Conservation (phyloP, 2,329 filamentous ascomycete species). For the Emericellopsis cladophorae region DNA sequence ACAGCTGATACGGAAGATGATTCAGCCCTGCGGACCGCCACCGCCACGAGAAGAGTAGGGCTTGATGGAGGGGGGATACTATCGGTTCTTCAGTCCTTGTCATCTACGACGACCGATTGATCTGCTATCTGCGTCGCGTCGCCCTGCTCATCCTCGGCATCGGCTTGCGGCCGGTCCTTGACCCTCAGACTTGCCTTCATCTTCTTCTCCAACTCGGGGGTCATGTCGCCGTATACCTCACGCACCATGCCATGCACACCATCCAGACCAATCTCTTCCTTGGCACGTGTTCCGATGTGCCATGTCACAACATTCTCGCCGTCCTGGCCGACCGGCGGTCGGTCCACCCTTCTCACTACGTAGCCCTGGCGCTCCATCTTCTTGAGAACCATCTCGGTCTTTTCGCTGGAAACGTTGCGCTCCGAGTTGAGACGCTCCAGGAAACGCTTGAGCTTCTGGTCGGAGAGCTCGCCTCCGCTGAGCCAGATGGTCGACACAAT, state of each 20-base stretch:
- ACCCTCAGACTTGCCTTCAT: slow-evolving; percentile 50
- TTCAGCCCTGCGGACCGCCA: slow-evolving; percentile 48
- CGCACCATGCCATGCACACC: slow-evolving; percentile 61
- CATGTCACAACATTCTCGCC: slow-evolving; percentile 73
- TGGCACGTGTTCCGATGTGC: slow-evolving; percentile 73
- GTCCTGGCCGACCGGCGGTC: slow-evolving; percentile 31
- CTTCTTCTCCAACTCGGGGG: slow-evolving; percentile 44
- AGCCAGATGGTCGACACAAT: slow-evolving; percentile 68
- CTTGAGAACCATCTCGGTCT: slow-evolving; percentile 62
- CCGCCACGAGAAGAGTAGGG: slow-evolving; percentile 32
- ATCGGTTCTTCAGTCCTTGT: not conserved
- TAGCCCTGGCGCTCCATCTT: slow-evolving; percentile 76
- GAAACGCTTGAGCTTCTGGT: slow-evolving; percentile 67
- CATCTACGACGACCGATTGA: not conserved
- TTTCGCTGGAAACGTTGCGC: slow-evolving; percentile 59
- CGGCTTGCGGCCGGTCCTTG: slow-evolving; percentile 12
- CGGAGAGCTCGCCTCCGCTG: slow-evolving; percentile 58
- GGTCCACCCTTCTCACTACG: slow-evolving; percentile 61
- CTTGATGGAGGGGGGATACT: no score
- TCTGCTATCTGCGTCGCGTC: not conserved
- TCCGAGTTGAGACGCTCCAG: slow-evolving; percentile 65
- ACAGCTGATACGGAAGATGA: slow-evolving; percentile 72
- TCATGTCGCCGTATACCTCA: slow-evolving; percentile 41
- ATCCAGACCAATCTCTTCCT: slow-evolving; percentile 68
- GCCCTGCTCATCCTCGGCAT: slow-evolving; percentile 5